These are phyloP conservation scores for Aspergillus puulaauensis DNA, from an alignment of 2,329 filamentous ascomycete genomes.

Conservation along the genomic window DNA sequence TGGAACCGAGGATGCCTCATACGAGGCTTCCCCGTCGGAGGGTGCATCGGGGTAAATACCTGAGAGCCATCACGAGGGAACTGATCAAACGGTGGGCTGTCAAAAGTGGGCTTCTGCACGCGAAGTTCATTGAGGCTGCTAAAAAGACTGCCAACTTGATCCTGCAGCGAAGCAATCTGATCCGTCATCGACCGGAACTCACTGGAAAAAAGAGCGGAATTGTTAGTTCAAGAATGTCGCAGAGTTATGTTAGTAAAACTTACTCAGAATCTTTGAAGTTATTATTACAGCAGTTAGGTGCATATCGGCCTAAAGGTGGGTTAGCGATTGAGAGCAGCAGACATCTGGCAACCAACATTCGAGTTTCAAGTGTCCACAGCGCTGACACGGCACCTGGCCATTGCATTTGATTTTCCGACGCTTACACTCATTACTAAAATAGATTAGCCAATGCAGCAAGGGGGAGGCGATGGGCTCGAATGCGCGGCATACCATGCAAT, in stretches of 20 bases:
- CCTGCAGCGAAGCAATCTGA: constrained; percentile 73
- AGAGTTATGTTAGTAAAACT: constrained; percentile 16
- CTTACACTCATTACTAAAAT: constrained; percentile 61
- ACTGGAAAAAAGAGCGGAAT: constrained; percentile 28
- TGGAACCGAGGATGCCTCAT: constrained; percentile 67
- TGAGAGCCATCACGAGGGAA: constrained; percentile 43
- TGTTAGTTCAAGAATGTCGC: constrained; percentile 6
- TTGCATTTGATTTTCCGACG: constrained; percentile 69
- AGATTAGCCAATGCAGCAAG: neutral
- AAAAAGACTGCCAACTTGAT: constrained; percentile 78
- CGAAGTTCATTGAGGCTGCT: constrained; percentile 69
- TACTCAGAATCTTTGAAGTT: constrained; percentile 86
- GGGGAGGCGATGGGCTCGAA: constrained; percentile 2
- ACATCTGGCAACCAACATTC: constrained; percentile 46
- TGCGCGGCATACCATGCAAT: constrained; percentile 58
- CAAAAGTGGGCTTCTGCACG: constrained; percentile 38
- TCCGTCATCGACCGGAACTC: constrained; percentile 81
- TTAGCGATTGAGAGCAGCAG: neutral
- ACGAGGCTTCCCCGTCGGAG: constrained; percentile 47
- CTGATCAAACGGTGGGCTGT: constrained; percentile 34
- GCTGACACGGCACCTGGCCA: constrained; percentile 63
- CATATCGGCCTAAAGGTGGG: constrained; percentile 52
- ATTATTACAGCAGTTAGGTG: constrained; percentile 67
- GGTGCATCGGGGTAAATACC: constrained; percentile 38
- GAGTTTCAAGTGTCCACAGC: constrained; percentile 63